Percentiles rank a stretch among this genome's conserved stretches.
phyloP scores from a whole-genome alignment of 202 grass and related monocot genomes.

The Bolboschoenoplectus hybrid region DNA sequence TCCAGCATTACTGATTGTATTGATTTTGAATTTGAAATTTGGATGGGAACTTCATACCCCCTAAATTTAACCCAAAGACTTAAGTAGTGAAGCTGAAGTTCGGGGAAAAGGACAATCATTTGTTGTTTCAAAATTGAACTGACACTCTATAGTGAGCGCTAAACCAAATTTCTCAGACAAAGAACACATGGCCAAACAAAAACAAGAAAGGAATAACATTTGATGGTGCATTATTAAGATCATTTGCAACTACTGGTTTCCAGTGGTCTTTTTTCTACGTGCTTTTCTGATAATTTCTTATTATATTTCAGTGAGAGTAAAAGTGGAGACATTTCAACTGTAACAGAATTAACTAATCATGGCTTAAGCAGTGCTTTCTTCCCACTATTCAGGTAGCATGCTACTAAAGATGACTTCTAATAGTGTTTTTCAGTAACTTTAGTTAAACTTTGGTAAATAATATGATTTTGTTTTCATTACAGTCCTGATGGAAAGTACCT shows the following conservation, averaged over 20 bases:
- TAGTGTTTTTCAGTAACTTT: constrained; percentile 11
- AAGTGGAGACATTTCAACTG: constrained; percentile 38
- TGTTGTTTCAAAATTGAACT: constrained; percentile 16
- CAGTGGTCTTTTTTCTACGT: neutral
- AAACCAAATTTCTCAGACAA: neutral
- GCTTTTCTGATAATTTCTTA: neutral
- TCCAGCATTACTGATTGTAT: neutral
- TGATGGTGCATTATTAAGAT: neutral
- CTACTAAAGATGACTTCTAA: neutral
- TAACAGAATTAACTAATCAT: constrained; percentile 59
- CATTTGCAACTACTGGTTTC: neutral
- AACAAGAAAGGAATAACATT: neutral
- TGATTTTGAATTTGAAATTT: constrained; percentile 19
- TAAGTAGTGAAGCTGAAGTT: neutral
- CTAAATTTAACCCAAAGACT: neutral
- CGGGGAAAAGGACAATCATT: neutral
- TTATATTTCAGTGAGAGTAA: constrained; percentile 20
- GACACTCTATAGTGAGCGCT: neutral
- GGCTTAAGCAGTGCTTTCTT: constrained; percentile 83
- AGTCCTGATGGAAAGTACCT: constrained; percentile 85
- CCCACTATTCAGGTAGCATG: constrained; percentile 76
- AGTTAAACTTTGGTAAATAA: constrained; percentile 32
- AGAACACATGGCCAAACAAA: neutral
- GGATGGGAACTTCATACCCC: neutral
- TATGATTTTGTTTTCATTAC: constrained; percentile 33